These are phyloP conservation scores for Globisporangium splendens DNA, from an alignment of 352 stramenopile species.

Conservation along the genomic window DNA sequence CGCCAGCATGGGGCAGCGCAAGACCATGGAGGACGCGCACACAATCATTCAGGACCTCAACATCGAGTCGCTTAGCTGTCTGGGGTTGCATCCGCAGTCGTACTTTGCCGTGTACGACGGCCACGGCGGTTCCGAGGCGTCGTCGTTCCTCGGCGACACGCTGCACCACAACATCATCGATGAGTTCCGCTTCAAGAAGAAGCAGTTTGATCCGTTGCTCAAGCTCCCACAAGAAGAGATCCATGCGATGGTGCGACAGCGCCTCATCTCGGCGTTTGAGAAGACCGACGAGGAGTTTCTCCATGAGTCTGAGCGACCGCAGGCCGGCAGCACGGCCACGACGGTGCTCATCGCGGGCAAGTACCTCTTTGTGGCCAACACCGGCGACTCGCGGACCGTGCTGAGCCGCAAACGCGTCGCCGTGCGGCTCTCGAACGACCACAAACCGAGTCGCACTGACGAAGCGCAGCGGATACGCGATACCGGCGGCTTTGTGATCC, in stretches of 20 bases:
- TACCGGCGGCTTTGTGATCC: conserved; percentile 89
- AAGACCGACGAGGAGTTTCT: conserved; percentile 73
- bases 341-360: conserved; percentile 92
- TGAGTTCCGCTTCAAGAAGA: conserved; percentile 46
- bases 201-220: conserved; percentile 33
- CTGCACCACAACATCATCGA: conserved; percentile 70
- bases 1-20: conserved; percentile 91
- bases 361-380: conserved; percentile 94
- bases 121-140: conserved; percentile 93
- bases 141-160: conserved; percentile 82
- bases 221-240: conserved; percentile 39
- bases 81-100: conserved; percentile 79
- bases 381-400: conserved; percentile 95
- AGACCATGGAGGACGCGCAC: conserved; percentile 96
- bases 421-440: conserved; percentile 93
- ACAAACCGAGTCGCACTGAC: conserved; percentile 93
- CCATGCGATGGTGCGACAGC: conserved; percentile 49
- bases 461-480: conserved; percentile 94
- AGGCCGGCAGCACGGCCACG: conserved; percentile 92
- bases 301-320: conserved; percentile 52
- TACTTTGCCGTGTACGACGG: conserved; percentile 97
- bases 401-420: conserved; percentile 86
- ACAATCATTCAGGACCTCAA: conserved; percentile 92
- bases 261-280: conserved; percentile 55
- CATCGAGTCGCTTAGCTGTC: conserved; percentile 44